Conservation (phyloP, 169 alveolate species). For the Besnoitia besnoiti region DNA sequence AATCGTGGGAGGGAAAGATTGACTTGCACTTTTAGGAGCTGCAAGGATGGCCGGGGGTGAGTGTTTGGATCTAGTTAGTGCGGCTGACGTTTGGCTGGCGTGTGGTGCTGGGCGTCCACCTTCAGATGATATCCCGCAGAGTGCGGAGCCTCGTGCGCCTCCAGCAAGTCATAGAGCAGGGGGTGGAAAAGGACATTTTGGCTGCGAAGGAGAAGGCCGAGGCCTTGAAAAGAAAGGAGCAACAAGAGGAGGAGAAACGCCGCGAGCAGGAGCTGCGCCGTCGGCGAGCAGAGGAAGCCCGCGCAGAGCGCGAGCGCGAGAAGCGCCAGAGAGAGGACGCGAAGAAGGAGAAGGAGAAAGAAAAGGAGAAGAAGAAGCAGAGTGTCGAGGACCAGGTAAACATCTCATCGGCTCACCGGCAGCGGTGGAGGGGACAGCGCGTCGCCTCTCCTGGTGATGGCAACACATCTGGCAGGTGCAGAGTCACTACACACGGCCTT, state of each 20-base stretch:
- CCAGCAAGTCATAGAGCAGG: constrained; percentile 27
- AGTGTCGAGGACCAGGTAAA: constrained; percentile 24
- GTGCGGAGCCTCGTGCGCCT: constrained; percentile 24
- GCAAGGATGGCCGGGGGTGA: no score
- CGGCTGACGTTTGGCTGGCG: not conserved
- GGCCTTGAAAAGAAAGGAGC: not conserved
- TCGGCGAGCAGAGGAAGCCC: constrained; percentile 26
- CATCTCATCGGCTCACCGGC: not conserved
- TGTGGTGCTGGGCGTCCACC: not conserved
- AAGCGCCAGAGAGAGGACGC: constrained; percentile 30
- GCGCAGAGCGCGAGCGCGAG: constrained; percentile 15
- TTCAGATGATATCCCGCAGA: not conserved
- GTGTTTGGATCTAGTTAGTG: no score
- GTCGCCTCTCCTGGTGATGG: not conserved
- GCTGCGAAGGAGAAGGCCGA: constrained; percentile 21
- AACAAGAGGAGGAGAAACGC: constrained; percentile 9
- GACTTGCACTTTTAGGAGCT: no score
- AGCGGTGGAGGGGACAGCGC: not conserved
- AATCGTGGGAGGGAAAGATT: no score
- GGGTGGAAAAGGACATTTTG: constrained; percentile 21
- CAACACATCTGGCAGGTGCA: not conserved
- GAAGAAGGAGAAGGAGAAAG: constrained; percentile 32
- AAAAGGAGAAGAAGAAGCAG: constrained; percentile 8
- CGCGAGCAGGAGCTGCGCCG: constrained; percentile 16
- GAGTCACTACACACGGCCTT: no score